phyloP scores from a whole-genome alignment of 805 yeast species.

The Pichia ethanolica region DNA sequence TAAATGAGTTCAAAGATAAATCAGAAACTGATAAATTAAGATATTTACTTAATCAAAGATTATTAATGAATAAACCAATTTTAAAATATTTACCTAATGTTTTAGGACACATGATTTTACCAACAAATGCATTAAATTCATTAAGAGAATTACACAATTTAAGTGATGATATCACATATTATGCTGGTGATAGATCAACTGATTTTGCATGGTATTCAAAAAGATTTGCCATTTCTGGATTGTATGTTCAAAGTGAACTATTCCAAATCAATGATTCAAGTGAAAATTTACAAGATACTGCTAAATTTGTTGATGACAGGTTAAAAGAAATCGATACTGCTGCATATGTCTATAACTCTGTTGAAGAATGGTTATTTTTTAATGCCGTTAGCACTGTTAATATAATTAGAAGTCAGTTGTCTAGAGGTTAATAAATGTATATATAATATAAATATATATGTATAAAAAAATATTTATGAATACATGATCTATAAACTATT shows the following conservation, averaged over 20 bases:
- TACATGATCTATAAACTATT: no score
- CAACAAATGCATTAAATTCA: slow-evolving; percentile 51
- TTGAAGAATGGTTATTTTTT: slow-evolving; percentile 74
- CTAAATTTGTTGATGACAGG: slow-evolving; percentile 54
- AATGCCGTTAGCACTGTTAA: slow-evolving; percentile 58
- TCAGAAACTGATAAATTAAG: slow-evolving; percentile 20
- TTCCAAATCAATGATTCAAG: slow-evolving; percentile 75
- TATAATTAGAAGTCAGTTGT: slow-evolving; percentile 60
- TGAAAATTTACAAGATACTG: slow-evolving; percentile 45
- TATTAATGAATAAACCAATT: slow-evolving; percentile 44
- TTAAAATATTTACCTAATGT: slow-evolving; percentile 39
- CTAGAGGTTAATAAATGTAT: slow-evolving; percentile 40
- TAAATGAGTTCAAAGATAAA: slow-evolving; percentile 18
- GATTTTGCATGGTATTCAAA: slow-evolving; percentile 94
- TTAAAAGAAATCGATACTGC: slow-evolving; percentile 43
- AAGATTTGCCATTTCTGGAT: slow-evolving; percentile 59
- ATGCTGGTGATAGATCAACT: slow-evolving; percentile 69
- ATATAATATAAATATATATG: neutral
- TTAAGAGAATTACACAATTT: slow-evolving; percentile 64
- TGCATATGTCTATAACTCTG: slow-evolving; percentile 54
- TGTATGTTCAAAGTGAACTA: slow-evolving; percentile 69
- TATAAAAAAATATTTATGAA: neutral
- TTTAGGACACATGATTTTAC: slow-evolving; percentile 55
- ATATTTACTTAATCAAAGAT: slow-evolving; percentile 36
- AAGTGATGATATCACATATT: slow-evolving; percentile 76